Conservation (phyloP, 2,329 filamentous ascomycete genomes). For the Fusarium annulatum region DNA sequence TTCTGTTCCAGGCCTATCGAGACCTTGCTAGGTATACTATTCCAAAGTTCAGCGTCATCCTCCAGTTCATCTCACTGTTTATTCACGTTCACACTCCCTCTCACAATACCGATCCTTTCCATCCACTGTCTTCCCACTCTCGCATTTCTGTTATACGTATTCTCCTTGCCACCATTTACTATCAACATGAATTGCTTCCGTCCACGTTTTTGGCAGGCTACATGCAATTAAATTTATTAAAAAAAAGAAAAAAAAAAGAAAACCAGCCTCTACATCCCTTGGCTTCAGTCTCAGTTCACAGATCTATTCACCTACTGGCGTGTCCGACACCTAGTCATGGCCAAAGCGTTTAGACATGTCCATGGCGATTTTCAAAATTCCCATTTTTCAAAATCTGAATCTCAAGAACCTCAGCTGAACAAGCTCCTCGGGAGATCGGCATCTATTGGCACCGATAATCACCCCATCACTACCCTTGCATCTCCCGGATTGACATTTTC, state of each 20-base stretch:
- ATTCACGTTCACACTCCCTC: neutral
- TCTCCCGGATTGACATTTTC: neutral
- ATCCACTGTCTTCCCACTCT: neutral
- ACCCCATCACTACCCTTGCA: neutral
- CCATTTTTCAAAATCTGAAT: neutral
- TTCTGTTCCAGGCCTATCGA: slow-evolving; percentile 51
- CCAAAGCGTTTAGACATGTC: neutral
- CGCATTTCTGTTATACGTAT: neutral
- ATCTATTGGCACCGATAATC: neutral
- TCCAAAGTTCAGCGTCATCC: slow-evolving; percentile 10
- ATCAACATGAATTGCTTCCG: neutral
- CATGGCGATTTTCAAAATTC: neutral
- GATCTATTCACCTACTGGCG: slow-evolving; percentile 10
- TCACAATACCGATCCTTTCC: neutral
- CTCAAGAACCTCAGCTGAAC: neutral
- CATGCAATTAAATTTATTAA: neutral
- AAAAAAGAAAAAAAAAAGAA: neutral
- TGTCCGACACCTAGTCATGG: slow-evolving; percentile 1
- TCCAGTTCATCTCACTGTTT: neutral
- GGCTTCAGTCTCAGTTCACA: neutral
- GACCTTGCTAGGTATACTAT: slow-evolving; percentile 50
- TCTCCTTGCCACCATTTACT: neutral
- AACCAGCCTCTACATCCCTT: neutral
- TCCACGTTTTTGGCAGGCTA: neutral
- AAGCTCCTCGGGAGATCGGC: slow-evolving; percentile 9